A percentile compares a stretch with the other conserved stretches of the same genome.
phyloP scores from a whole-genome alignment of 1,139 yeast species.

The Suhomyces coccinellae region DNA sequence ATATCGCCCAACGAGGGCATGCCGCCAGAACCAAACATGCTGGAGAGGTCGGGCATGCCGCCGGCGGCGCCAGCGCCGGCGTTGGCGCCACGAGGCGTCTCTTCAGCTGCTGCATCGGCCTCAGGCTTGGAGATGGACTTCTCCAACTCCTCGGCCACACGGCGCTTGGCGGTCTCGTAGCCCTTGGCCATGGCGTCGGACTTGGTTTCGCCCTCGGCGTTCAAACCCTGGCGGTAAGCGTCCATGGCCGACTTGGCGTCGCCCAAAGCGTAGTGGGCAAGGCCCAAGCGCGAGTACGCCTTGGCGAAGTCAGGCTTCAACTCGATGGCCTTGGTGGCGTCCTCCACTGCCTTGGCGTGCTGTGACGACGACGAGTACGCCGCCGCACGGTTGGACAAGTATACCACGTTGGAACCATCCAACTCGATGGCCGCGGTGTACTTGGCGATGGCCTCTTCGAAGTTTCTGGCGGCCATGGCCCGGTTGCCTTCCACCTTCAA shows the following conservation, averaged over 20 bases:
- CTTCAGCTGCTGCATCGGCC: slow-evolving; percentile 25
- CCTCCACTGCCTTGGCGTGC: slow-evolving; percentile 76
- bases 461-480: slow-evolving; percentile 82
- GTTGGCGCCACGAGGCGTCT: slow-evolving; percentile 14
- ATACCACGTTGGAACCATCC: slow-evolving; percentile 67
- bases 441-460: slow-evolving; percentile 64
- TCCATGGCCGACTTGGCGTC: slow-evolving; percentile 86
- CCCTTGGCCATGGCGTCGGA: slow-evolving; percentile 93
- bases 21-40: slow-evolving; percentile 61
- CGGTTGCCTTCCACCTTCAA: slow-evolving; percentile 86
- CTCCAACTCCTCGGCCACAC: slow-evolving; percentile 74
- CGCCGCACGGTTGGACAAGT: slow-evolving; percentile 93
- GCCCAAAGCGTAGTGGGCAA: slow-evolving; percentile 88
- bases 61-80: slow-evolving; percentile 49
- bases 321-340: slow-evolving; percentile 78
- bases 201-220: slow-evolving; percentile 80
- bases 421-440: slow-evolving; percentile 83
- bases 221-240: slow-evolving; percentile 86
- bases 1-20: slow-evolving; percentile 56
- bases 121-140: slow-evolving; percentile 34
- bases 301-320: slow-evolving; percentile 81
- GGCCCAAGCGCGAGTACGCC: slow-evolving; percentile 93
- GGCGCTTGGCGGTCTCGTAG: slow-evolving; percentile 86
- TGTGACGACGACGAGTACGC: slow-evolving; percentile 81
- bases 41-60: slow-evolving; percentile 71